Evolutionary conservation across 1,284 basidiomycete genomes (phyloP).

Genomic region (Puccinia polysora): DNA sequence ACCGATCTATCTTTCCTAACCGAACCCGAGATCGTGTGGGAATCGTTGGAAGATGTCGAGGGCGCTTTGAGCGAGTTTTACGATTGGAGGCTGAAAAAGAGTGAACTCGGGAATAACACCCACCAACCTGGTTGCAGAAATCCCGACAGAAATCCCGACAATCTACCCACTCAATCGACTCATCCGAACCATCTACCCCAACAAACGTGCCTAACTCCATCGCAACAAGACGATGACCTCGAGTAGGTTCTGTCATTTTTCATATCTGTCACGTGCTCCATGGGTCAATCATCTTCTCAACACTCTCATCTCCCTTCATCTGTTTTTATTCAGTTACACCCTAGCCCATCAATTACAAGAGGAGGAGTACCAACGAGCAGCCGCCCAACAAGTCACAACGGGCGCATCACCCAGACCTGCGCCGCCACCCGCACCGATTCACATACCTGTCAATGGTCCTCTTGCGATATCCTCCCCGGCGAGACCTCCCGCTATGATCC

Average conservation of each 20-base stretch:
- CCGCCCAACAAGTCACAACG: neutral
- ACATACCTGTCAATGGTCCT: neutral
- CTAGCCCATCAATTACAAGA: slow-evolving; percentile 46
- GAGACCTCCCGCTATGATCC: neutral
- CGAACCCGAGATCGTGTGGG: slow-evolving; percentile 76
- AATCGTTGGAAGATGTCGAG: slow-evolving; percentile 78
- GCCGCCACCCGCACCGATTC: neutral
- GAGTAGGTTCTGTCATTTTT: slow-evolving; percentile 27
- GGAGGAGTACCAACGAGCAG: slow-evolving; percentile 45
- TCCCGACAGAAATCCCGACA: slow-evolving; percentile 61
- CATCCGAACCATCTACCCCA: too few relatives aligned
- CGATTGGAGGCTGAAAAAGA: slow-evolving; percentile 65
- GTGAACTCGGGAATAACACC: slow-evolving; percentile 66
- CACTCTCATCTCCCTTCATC: neutral
- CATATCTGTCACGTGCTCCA: neutral
- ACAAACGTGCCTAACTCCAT: too few relatives aligned
- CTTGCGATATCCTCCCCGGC: neutral
- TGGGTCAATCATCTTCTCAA: neutral
- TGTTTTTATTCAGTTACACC: slow-evolving; percentile 29
- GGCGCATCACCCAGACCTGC: slow-evolving; percentile 6
- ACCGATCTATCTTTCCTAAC: slow-evolving; percentile 74
- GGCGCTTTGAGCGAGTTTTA: slow-evolving; percentile 70
- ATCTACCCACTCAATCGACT: slow-evolving; percentile 15
- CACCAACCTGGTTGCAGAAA: slow-evolving; percentile 47
- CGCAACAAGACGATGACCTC: slow-evolving; percentile 6